Evolutionary conservation across 768 basidiomycete genomes (phyloP), one percentile per base, ranked within the genome.

Genomic region (Russula emetica): DNA sequence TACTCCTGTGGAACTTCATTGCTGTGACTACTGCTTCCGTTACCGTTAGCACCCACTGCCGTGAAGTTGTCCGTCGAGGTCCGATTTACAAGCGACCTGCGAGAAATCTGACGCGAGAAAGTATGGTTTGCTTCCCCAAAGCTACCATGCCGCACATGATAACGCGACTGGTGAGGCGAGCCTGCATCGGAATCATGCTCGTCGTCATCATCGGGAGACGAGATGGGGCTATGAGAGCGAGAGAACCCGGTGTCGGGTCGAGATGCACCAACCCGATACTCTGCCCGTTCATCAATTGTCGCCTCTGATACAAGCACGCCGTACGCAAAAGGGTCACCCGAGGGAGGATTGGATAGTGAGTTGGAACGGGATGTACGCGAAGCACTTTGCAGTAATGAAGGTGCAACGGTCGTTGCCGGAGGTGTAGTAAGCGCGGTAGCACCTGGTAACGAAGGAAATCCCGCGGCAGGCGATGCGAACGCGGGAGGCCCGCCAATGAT

Each of bases 1-100:
- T 93, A 88, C 73, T 96, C 94, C 63, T 84, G 81, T 6, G 91
- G 90, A 53, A 93, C 82, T 70, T 92, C 90, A 62, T 82, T 83
- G 58, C 75, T 77, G 61, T 81, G 79, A 20, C 60, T 68, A 69
- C 54, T 72, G 45, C 24, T 34, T 13, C 44, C 57, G 44, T 36
- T 72, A 68, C 67, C 62, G 54, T 61, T 64, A 50, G 45, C n/a
- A 1, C 45, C 63, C 69, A 67, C 67, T 58, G 64, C 62, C 63
- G 62, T 40, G 55, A 67, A 55, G 72, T 75, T 62, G 69, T 65
- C 60, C 66, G 65, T 44, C 49, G 68, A 74, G 53, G 74, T 70
- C 26, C 64, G 62, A 57, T 60, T 59, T 54, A 59, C 53, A 28
- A 69, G 59, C 52, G 55, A 26, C 53, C 68, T 57, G 14, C 62